These are phyloP conservation scores for Suillus alpinus DNA, from an alignment of 768 basidiomycete genomes.

Conservation along the genomic window DNA sequence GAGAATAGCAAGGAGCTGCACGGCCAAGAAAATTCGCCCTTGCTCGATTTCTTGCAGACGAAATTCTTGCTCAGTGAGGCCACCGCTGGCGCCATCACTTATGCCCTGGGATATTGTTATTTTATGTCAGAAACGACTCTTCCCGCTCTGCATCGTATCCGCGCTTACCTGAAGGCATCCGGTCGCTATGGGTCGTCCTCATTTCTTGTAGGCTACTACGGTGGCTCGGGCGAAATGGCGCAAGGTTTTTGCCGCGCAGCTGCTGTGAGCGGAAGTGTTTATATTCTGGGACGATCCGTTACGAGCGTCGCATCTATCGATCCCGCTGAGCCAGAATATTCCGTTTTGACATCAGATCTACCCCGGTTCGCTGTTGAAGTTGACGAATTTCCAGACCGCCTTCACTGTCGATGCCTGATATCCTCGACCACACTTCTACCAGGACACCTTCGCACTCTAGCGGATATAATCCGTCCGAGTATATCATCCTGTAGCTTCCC, in stretches of 20 bases:
- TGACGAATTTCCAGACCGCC: constrained; percentile 57
- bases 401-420: constrained; percentile 55
- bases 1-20: constrained; percentile 59
- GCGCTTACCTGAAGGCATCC: constrained; percentile 69
- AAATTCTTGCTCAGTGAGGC: constrained; percentile 61
- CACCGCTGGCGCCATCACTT: constrained; percentile 62
- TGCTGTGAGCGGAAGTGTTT: constrained; percentile 76
- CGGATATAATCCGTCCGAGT: constrained; percentile 16
- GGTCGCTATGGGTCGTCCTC: constrained; percentile 87
- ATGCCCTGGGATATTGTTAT: constrained; percentile 73
- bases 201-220: constrained; percentile 94
- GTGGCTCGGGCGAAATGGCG: constrained; percentile 86
- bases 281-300: constrained; percentile 58
- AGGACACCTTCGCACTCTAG: constrained; percentile 20
- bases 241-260: constrained; percentile 89
- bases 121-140: constrained; percentile 60
- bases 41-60: constrained; percentile 61
- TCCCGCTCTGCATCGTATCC: constrained; percentile 65
- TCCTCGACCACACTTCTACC: constrained; percentile 42
- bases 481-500: background rate
- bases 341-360: constrained; percentile 1
- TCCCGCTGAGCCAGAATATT: constrained; percentile 20
- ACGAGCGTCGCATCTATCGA: constrained; percentile 29
- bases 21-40: constrained; percentile 53
- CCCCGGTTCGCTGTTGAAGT: constrained; percentile 45